Conservation (phyloP, 306 rosid genomes). For the Pterocarpus macrocarpus region DNA sequence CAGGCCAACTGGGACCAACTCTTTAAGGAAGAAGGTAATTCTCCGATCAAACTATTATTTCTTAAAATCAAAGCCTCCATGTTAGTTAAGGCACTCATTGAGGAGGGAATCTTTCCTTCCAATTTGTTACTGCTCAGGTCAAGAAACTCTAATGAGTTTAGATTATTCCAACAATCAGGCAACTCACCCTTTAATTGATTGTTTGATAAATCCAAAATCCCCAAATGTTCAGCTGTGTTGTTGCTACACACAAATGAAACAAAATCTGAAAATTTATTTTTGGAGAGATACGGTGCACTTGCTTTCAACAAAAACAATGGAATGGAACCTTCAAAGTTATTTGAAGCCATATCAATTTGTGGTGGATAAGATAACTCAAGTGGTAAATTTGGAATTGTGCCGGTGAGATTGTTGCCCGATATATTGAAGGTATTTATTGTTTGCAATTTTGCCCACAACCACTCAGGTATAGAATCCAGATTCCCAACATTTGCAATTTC, state of each 20-base stretch:
- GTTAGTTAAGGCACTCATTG: background rate
- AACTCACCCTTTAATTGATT: conserved; percentile 7
- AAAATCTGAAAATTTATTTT: conserved; percentile 16
- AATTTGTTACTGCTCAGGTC: conserved; percentile 31
- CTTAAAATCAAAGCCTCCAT: conserved; percentile 21
- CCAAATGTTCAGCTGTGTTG: background rate
- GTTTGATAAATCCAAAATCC: conserved; percentile 17
- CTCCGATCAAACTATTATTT: conserved; percentile 31
- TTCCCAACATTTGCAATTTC: background rate
- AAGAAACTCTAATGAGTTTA: background rate
- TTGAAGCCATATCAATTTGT: background rate
- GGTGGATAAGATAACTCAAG: background rate
- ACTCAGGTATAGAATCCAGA: background rate
- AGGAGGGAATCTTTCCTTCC: background rate
- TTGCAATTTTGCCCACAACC: conserved; percentile 27
- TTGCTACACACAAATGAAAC: background rate
- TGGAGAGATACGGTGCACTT: background rate
- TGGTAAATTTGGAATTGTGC: conserved; percentile 8
- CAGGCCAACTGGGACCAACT: conserved; percentile 3
- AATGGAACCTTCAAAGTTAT: conserved; percentile 33
- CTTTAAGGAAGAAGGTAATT: conserved; percentile 18
- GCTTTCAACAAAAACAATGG: background rate
- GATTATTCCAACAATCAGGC: conserved; percentile 35
- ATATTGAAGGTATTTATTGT: fast-evolving
- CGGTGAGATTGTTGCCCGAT: background rate